These are phyloP conservation scores for Protomyces inouyei DNA, from an alignment of 1,139 yeast genomes.

Conservation along the genomic window DNA sequence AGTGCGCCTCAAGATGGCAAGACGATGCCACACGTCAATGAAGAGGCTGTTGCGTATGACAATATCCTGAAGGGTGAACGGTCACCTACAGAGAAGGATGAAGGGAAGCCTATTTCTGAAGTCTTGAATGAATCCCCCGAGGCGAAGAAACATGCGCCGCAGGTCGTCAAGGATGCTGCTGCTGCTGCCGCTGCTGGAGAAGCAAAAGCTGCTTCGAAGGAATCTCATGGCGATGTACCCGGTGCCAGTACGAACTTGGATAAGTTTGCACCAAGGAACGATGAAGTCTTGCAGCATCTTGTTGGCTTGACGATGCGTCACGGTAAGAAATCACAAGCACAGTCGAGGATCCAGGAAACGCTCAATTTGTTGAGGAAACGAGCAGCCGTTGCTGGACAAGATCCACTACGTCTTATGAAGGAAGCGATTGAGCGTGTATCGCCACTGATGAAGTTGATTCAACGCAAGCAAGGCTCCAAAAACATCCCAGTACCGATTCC, in stretches of 20 bases:
- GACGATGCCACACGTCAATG: conserved; percentile 26
- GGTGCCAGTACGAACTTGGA: conserved; percentile 21
- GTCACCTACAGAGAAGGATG: conserved; percentile 31
- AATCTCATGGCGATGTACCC: not conserved
- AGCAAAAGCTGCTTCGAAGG: not conserved
- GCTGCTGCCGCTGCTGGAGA: conserved; percentile 7
- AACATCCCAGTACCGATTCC: conserved; percentile 68
- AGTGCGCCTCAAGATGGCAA: conserved; percentile 17
- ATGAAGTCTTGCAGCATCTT: conserved; percentile 69
- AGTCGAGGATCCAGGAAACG: conserved; percentile 65
- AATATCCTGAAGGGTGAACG: conserved; percentile 26
- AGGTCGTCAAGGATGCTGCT: conserved; percentile 30
- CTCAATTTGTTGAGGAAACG: conserved; percentile 49
- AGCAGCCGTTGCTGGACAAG: conserved; percentile 52
- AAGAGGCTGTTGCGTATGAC: conserved; percentile 26
- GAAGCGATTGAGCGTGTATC: conserved; percentile 75
- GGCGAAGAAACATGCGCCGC: conserved; percentile 30
- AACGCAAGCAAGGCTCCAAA: conserved; percentile 30
- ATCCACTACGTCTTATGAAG: conserved; percentile 72
- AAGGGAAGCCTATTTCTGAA: conserved; percentile 33
- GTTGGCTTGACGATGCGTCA: conserved; percentile 87
- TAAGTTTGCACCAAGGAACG: conserved; percentile 43
- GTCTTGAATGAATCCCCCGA: conserved; percentile 31
- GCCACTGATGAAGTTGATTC: conserved; percentile 65
- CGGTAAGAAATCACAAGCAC: conserved; percentile 82